phyloP scores from a whole-genome alignment of 164 flowering plant species.

The Magnolia sinica region DNA sequence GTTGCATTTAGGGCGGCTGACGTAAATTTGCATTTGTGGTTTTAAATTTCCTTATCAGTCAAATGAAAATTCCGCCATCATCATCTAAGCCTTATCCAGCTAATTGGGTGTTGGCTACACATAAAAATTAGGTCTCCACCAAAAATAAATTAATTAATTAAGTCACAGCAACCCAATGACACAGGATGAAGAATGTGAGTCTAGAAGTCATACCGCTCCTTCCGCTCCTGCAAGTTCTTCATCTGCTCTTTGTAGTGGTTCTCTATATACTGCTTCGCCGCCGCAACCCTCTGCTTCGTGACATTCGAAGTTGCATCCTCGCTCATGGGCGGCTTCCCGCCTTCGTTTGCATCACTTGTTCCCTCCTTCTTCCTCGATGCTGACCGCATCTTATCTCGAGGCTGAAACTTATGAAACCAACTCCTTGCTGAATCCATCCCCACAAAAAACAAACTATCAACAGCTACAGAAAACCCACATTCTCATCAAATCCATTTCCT shows the following conservation, averaged over 20 bases:
- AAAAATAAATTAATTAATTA: background rate
- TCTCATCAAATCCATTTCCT: background rate
- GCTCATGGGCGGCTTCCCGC: slow-evolving; percentile 28
- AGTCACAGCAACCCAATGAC: background rate
- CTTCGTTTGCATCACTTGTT: slow-evolving; percentile 40
- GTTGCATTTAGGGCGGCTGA: background rate
- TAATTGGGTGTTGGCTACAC: too few species aligned
- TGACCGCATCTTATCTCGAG: slow-evolving; percentile 50
- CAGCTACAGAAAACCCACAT: background rate
- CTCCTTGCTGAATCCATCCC: slow-evolving; percentile 39
- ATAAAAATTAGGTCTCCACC: too few species aligned
- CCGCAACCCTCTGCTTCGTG: slow-evolving; percentile 92
- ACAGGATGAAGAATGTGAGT: background rate
- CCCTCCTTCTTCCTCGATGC: slow-evolving; percentile 54
- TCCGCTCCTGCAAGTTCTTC: slow-evolving; percentile 82
- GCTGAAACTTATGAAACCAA: slow-evolving; percentile 59
- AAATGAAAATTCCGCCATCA: background rate
- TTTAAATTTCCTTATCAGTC: background rate
- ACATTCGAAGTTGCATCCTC: slow-evolving; percentile 81
- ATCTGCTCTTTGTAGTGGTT: slow-evolving; percentile 95
- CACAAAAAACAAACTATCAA: background rate
- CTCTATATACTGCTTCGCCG: slow-evolving; percentile 96
- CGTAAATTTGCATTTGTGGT: background rate
- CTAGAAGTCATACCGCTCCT: slow-evolving; percentile 61
- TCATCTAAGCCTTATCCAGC: background rate